phyloP scores from a whole-genome alignment of 148 eudicot genomes.

The Fagopyrum esculentum region DNA sequence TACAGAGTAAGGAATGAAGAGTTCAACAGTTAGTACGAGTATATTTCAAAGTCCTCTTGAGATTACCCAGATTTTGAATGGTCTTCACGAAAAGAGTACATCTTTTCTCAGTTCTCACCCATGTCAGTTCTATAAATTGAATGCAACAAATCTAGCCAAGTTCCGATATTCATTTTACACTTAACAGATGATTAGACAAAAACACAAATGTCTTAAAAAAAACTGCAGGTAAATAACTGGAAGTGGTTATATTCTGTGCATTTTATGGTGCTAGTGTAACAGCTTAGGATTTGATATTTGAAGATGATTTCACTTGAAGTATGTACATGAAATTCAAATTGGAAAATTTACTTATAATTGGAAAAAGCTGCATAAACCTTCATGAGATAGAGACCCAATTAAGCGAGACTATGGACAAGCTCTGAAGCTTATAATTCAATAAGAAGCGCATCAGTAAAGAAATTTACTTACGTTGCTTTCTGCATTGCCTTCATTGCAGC shows the following conservation, averaged over 20 bases:
- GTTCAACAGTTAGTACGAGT: not conserved
- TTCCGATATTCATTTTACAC: not conserved
- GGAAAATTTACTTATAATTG: not conserved
- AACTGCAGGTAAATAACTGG: not conserved
- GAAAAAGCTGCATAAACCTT: not conserved
- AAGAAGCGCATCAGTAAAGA: not conserved
- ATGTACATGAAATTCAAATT: not conserved
- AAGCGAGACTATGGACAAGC: not conserved
- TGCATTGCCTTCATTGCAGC: constrained; percentile 97
- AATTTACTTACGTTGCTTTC: constrained; percentile 72
- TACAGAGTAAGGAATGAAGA: not conserved
- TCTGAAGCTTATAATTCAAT: not conserved
- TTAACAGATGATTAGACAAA: not conserved
- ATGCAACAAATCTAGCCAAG: not conserved
- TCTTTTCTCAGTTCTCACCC: not conserved
- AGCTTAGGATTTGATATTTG: not conserved
- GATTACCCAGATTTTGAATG: not conserved
- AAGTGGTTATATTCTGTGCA: not conserved
- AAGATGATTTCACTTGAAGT: not conserved
- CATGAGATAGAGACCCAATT: not conserved
- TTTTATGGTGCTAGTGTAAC: not conserved
- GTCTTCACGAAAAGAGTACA: not conserved
- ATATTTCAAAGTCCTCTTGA: not conserved
- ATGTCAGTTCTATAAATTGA: not conserved
- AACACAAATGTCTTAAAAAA: not conserved